Conservation (phyloP, 768 basidiomycete species). For the Boletellus sp. region DNA sequence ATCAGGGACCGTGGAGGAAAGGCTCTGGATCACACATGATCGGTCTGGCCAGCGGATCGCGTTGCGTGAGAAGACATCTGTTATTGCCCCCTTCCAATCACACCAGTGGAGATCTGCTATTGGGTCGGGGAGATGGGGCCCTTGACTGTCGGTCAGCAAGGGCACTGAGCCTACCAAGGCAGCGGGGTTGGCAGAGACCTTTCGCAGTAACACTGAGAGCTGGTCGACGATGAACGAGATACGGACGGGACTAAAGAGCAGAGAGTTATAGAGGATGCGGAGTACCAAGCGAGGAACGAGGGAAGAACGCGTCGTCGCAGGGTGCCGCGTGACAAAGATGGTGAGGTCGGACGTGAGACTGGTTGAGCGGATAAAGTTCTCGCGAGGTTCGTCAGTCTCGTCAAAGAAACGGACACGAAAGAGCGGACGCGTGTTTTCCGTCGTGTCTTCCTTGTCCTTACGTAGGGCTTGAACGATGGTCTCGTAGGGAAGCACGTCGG, state of each 20-base stretch:
- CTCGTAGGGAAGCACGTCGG: constrained; percentile 80
- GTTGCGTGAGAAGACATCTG: constrained; percentile 89
- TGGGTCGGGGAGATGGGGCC: constrained; percentile 72
- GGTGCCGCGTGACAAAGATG: constrained; percentile 76
- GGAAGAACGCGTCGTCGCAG: constrained; percentile 62
- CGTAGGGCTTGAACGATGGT: constrained; percentile 64
- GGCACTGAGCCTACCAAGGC: constrained; percentile 76
- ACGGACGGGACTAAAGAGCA: constrained; percentile 79
- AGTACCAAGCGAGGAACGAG: constrained; percentile 74
- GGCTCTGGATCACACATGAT: constrained; percentile 84
- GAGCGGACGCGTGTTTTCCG: constrained; percentile 53
- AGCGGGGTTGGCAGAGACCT: constrained; percentile 63
- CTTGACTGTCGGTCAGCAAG: constrained; percentile 70
- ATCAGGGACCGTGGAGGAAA: constrained; percentile 39
- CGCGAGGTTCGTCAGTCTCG: constrained; percentile 72
- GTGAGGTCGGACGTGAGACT: constrained; percentile 90
- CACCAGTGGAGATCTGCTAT: constrained; percentile 92
- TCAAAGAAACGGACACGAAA: constrained; percentile 98
- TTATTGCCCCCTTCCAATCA: constrained; percentile 95
- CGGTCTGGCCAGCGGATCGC: constrained; percentile 75
- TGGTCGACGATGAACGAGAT: constrained; percentile 82
- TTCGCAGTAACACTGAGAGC: constrained; percentile 71
- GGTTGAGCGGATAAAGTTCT: constrained; percentile 74
- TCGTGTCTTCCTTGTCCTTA: constrained; percentile 58
- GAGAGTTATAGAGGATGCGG: constrained; percentile 89